Conservation (phyloP, 2,329 filamentous ascomycete species). For the Paecilomyces sp. region DNA sequence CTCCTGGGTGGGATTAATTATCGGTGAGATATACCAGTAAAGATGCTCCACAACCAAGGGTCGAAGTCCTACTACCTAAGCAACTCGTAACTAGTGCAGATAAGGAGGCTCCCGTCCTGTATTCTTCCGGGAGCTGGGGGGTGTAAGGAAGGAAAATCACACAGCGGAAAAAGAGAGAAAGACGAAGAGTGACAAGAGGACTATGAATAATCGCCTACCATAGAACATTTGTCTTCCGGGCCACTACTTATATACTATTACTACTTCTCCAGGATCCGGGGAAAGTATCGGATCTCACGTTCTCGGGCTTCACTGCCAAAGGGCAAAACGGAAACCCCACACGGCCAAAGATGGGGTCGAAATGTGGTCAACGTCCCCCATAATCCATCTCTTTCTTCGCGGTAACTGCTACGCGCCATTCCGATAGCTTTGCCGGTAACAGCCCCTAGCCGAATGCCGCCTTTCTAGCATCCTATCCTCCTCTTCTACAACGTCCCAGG, state of each 20-base stretch:
- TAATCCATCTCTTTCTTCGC: not conserved
- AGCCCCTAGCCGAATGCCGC: not conserved
- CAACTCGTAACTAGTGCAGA: not conserved
- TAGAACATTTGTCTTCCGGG: not conserved
- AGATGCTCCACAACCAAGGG: not conserved
- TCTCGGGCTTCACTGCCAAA: not conserved
- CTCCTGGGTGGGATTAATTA: not conserved
- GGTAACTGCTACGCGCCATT: not conserved
- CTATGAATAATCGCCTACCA: too few relatives aligned
- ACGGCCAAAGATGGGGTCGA: not conserved
- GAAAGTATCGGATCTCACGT: not conserved
- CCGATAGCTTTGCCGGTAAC: not conserved
- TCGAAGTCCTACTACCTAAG: not conserved
- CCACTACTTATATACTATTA: not conserved
- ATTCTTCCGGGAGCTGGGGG: too few relatives aligned
- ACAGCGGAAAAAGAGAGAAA: too few relatives aligned
- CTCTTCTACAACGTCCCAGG: not conserved
- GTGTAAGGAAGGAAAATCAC: too few relatives aligned
- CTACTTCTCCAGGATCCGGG: not conserved
- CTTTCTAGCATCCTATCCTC: not conserved
- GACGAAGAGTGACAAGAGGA: too few relatives aligned
- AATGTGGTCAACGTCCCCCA: not conserved
- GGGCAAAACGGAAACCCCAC: not conserved
- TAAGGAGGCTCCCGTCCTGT: not conserved
- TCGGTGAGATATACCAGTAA: not conserved